Evolutionary conservation across 2,329 filamentous ascomycete species (phyloP).

Genomic region (Cladosporium cucumerinum): DNA sequence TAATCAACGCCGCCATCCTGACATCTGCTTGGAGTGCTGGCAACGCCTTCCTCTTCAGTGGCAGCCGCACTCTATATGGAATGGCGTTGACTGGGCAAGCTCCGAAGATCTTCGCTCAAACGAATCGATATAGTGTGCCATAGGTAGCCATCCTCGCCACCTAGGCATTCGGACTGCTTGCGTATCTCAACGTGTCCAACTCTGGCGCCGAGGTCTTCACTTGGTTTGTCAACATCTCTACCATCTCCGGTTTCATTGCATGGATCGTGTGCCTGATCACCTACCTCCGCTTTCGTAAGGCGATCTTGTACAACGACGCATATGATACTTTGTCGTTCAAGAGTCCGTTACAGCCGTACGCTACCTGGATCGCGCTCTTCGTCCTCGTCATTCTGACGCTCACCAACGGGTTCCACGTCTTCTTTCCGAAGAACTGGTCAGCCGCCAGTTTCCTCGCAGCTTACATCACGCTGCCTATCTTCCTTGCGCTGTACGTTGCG

Average conservation of each 20-base stretch:
- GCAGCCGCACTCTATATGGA: slow-evolving; percentile 52
- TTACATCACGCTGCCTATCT: slow-evolving; percentile 61
- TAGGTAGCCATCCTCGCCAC: slow-evolving; percentile 50
- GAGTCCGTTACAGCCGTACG: slow-evolving; percentile 51
- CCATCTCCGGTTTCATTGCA: slow-evolving; percentile 38
- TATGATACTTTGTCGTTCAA: slow-evolving; percentile 46
- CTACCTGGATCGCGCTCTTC: slow-evolving; percentile 49
- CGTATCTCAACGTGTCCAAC: slow-evolving; percentile 36
- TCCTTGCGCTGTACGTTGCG: slow-evolving; percentile 52
- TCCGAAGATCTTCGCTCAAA: slow-evolving; percentile 49
- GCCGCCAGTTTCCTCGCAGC: slow-evolving; percentile 58
- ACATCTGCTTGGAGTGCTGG: slow-evolving; percentile 61
- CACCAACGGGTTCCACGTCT: slow-evolving; percentile 62
- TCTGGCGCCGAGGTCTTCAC: slow-evolving; percentile 38
- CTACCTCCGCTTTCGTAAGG: slow-evolving; percentile 52
- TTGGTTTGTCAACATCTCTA: slow-evolving; percentile 40
- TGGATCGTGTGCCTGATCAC: slow-evolving; percentile 44
- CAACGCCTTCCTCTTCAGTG: slow-evolving; percentile 53
- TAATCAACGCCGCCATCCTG: slow-evolving; percentile 66
- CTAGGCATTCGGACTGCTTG: slow-evolving; percentile 32
- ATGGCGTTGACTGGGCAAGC: slow-evolving; percentile 63
- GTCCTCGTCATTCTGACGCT: slow-evolving; percentile 50
- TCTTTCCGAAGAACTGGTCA: slow-evolving; percentile 43
- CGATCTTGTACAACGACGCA: slow-evolving; percentile 48
- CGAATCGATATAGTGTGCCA: slow-evolving; percentile 45